Evolutionary conservation across 2,329 filamentous ascomycete species (phyloP), one percentile per base, ranked within the genome.

Genomic region (Trichoderma atroviride): DNA sequence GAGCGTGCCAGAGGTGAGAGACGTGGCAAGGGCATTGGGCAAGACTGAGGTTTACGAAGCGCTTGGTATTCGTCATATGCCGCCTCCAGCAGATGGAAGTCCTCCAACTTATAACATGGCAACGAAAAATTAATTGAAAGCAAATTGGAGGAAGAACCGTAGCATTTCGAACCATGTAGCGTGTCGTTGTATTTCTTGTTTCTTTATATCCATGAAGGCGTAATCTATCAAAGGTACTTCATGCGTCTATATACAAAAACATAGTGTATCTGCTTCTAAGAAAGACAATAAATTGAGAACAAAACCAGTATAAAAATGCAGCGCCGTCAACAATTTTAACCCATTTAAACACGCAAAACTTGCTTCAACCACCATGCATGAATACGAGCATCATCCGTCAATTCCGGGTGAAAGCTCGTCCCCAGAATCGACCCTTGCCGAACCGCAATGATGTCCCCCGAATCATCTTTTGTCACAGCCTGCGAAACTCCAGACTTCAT

Each of bases 391-490:
- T 99, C 96, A 9, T 89, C 87, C 0, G 95, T 98, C 79, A 99
- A 80, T 80, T 99, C 96, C 0, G 96, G 96, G 75, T 98, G 96
- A 77, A 98, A 99, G 76, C 94, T 97, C 3, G 92, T 97, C 4
- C 94, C 96, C 75, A 98, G 91, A 0, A 97, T 91, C 79, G 97
- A 97, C 0, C 91, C 93, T 81, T 98, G 94, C 72, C 88, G 86
- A 40, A 98, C 93, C 0, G 95, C 95, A 62, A 98, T 89, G 63
- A 98, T 95, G 73, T 97, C 92, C 2, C 91, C 88, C 3, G 84
- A 86, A 55, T 81, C 81, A n/a, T 79, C 77, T 66, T 78, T 80
- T 3, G 74, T 76, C 50, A 77, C 76, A 31, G 79, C 78, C 74
- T 83, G 75, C 35, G 81, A 78, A 47, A 81, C 72, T 63, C 81